These are phyloP conservation scores for Exophiala viscosa DNA, from an alignment of 2,329 filamentous ascomycete genomes.

Conservation along the genomic window DNA sequence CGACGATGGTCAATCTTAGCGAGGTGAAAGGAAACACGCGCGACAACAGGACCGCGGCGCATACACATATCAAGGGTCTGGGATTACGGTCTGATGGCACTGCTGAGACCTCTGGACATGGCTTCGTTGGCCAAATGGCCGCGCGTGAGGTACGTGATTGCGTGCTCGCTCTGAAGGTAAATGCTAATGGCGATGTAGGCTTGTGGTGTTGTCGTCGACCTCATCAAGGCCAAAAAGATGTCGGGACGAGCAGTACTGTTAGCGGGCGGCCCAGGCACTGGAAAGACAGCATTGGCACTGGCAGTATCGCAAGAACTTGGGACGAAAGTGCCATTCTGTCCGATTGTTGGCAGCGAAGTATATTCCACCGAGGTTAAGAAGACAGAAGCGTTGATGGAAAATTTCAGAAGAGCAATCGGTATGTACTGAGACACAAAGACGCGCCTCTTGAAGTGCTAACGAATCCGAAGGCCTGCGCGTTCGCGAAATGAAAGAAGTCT, in stretches of 20 bases:
- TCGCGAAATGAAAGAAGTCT: slow-evolving; percentile 97
- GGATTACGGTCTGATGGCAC: slow-evolving; percentile 81
- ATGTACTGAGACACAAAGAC: slow-evolving; percentile 30
- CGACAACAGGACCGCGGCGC: slow-evolving; percentile 92
- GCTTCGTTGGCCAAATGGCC: slow-evolving; percentile 83
- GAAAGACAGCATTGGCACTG: slow-evolving; percentile 93
- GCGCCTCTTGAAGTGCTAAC: neutral
- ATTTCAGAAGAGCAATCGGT: slow-evolving; percentile 95
- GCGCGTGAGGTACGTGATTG: slow-evolving; percentile 71
- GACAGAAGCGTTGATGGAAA: slow-evolving; percentile 98
- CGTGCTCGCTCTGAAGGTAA: neutral
- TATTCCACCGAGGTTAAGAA: slow-evolving; percentile 99
- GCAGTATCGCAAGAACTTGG: slow-evolving; percentile 96
- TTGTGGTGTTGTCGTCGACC: slow-evolving; percentile 90
- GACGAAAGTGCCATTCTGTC: slow-evolving; percentile 97
- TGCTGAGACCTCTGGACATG: slow-evolving; percentile 72
- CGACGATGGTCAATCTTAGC: slow-evolving; percentile 77
- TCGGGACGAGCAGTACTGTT: slow-evolving; percentile 88
- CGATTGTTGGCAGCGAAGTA: slow-evolving; percentile 95
- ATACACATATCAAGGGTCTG: slow-evolving; percentile 96
- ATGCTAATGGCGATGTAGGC: slow-evolving; percentile 54
- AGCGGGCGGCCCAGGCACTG: slow-evolving; percentile 90
- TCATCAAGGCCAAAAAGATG: slow-evolving; percentile 97
- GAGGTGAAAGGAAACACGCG: slow-evolving; percentile 92
- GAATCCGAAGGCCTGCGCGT: slow-evolving; percentile 67